A percentile compares a stretch with the other conserved stretches of the same genome.
These are phyloP conservation scores for Malania oleifera DNA, from an alignment of 164 flowering plant genomes.

Conservation along the genomic window DNA sequence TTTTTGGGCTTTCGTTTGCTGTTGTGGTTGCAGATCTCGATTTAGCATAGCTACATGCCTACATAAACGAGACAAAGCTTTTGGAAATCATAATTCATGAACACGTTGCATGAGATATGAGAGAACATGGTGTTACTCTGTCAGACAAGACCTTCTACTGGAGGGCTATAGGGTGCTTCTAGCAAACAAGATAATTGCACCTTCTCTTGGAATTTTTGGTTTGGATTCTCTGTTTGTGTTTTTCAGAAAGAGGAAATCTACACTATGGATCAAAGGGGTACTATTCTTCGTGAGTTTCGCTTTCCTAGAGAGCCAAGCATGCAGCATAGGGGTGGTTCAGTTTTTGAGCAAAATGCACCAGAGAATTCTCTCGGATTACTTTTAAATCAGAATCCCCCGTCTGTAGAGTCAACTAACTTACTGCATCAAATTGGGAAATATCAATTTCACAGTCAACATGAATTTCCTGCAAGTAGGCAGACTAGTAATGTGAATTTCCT, in stretches of 20 bases:
- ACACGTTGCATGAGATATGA: constrained; percentile 19
- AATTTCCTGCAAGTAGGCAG: constrained; percentile 10
- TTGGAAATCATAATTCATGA: not conserved
- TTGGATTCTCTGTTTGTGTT: constrained; percentile 11
- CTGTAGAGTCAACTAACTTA: constrained; percentile 5
- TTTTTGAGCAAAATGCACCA: constrained; percentile 10
- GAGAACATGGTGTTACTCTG: not conserved
- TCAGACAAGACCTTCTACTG: constrained; percentile 1
- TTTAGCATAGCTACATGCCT: too few relatives aligned
- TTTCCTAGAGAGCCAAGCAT: constrained; percentile 9
- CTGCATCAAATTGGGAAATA: constrained; percentile 9
- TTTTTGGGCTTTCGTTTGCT: too few relatives aligned
- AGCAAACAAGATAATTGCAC: constrained; percentile 8
- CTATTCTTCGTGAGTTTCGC: constrained; percentile 1
- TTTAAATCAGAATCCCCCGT: constrained; percentile 7
- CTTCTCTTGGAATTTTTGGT: constrained; percentile 15
- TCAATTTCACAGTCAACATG: constrained; percentile 11
- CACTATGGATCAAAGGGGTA: constrained; percentile 13
- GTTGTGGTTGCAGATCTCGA: too few relatives aligned
- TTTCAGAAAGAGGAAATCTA: constrained; percentile 29
- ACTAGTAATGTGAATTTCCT: constrained; percentile 6
- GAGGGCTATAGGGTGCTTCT: constrained; percentile 10
- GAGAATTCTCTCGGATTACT: constrained; percentile 6
- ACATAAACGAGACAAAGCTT: too few relatives aligned
- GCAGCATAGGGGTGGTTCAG: constrained; percentile 8